A percentile compares a stretch with the other conserved stretches of the same genome.
These are phyloP conservation scores for Amanita exitialis DNA, from an alignment of 768 basidiomycete genomes.

Conservation along the genomic window DNA sequence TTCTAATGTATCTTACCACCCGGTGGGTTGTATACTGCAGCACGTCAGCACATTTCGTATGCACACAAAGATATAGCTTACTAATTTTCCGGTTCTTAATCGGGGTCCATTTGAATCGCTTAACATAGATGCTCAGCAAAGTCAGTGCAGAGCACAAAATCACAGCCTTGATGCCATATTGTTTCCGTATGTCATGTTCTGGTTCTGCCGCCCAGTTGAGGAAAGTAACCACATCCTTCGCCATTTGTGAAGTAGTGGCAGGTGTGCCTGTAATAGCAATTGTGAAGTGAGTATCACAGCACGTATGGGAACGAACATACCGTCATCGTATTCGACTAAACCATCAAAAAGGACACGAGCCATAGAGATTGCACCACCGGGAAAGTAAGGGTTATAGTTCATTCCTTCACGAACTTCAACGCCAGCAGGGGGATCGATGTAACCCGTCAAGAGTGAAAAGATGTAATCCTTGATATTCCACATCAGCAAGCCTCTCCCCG, in stretches of 20 bases:
- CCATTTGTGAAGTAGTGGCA: conserved; percentile 96
- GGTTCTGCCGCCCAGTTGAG: conserved; percentile 96
- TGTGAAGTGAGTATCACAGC: conserved; percentile 1
- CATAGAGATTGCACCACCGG: conserved; percentile 98
- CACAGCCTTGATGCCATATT: conserved; percentile 91
- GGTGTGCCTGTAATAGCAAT: conserved; percentile 59
- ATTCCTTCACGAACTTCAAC: conserved; percentile 93
- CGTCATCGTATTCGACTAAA: conserved; percentile 93
- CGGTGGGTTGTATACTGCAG: conserved; percentile 53
- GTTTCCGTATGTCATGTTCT: conserved; percentile 96
- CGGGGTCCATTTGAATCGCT: conserved; percentile 89
- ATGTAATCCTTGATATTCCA: conserved; percentile 71
- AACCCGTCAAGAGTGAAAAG: conserved; percentile 94
- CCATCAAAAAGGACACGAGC: conserved; percentile 94
- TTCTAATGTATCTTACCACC: conserved; percentile 46
- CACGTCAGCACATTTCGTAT: neutral
- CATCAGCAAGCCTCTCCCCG: neutral
- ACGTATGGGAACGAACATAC: conserved; percentile 26
- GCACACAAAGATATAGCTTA: conserved; percentile 27
- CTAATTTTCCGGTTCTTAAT: conserved; percentile 93
- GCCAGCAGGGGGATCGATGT: conserved; percentile 92
- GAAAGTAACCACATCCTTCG: conserved; percentile 96
- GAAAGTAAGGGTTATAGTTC: conserved; percentile 99
- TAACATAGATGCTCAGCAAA: conserved; percentile 76
- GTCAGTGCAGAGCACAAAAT: conserved; percentile 86